A percentile compares a stretch with the other conserved stretches of the same genome.
These are phyloP conservation scores for Metschnikowia dekortorum DNA, from an alignment of 805 yeast species.

Conservation along the genomic window DNA sequence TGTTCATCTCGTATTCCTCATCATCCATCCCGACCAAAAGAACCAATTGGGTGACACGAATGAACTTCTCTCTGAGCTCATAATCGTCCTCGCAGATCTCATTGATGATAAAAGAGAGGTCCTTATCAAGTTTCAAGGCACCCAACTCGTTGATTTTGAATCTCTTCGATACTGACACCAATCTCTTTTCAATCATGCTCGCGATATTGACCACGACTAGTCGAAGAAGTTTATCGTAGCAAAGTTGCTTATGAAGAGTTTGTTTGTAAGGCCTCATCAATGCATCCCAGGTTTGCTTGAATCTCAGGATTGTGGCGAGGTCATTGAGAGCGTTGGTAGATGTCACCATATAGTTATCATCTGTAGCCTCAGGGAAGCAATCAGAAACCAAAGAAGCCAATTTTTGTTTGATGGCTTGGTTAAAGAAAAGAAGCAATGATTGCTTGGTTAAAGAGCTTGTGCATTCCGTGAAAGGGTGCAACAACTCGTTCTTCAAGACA, in stretches of 20 bases:
- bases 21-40: constrained; percentile 81
- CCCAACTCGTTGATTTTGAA: constrained; percentile 71
- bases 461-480: constrained; percentile 23
- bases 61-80: constrained; percentile 69
- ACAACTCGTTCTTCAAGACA: constrained; percentile 28
- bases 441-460: constrained; percentile 35
- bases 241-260: constrained; percentile 46
- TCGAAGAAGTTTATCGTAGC: constrained; percentile 47
- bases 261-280: constrained; percentile 63
- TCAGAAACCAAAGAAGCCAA: constrained; percentile 42
- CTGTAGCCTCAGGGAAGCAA: constrained; percentile 34
- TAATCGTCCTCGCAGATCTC: constrained; percentile 71
- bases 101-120: constrained; percentile 67
- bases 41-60: constrained; percentile 78
- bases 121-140: constrained; percentile 76
- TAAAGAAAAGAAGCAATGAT: constrained; percentile 42
- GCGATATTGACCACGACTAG: constrained; percentile 43
- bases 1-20: constrained; percentile 37
- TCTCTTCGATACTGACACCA: constrained; percentile 61
- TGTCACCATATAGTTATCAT: constrained; percentile 28
- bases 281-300: constrained; percentile 60
- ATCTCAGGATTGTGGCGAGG: constrained; percentile 37
- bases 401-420: constrained; percentile 44
- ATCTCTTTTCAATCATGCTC: constrained; percentile 36
- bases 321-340: constrained; percentile 28